Conservation (phyloP, 805 yeast species). For the Komagataella pseudopastoris region DNA sequence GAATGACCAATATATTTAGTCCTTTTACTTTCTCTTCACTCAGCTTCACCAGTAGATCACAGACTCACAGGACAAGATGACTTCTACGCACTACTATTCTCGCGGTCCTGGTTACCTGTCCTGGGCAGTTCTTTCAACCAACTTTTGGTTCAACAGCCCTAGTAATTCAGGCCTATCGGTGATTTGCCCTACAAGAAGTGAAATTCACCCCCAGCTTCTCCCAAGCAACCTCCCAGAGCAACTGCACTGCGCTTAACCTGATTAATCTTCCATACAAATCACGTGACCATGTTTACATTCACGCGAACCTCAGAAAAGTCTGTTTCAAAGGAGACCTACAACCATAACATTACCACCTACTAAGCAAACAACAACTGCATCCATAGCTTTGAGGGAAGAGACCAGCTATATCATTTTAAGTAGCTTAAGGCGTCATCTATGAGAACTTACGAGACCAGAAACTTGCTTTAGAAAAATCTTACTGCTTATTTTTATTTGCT, state of each 20-base stretch:
- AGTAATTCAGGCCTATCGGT: too few relatives aligned
- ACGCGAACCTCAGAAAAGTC: not conserved
- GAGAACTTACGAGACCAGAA: not conserved
- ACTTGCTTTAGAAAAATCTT: not conserved
- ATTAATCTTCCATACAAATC: not conserved
- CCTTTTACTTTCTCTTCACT: too few relatives aligned
- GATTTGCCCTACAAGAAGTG: too few relatives aligned
- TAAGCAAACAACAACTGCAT: not conserved
- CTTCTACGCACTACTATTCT: too few relatives aligned
- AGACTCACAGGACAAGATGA: too few relatives aligned
- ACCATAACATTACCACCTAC: not conserved
- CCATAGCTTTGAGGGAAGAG: not conserved
- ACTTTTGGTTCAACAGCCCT: too few relatives aligned
- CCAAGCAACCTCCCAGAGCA: not conserved
- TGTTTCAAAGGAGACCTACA: not conserved
- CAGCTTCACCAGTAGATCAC: too few relatives aligned
- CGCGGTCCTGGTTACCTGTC: too few relatives aligned
- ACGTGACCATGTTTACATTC: not conserved
- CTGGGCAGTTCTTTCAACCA: too few relatives aligned
- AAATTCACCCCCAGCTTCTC: not conserved
- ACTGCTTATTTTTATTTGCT: not conserved
- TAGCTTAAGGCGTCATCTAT: not conserved
- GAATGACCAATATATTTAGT: too few relatives aligned
- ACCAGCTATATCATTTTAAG: not conserved
- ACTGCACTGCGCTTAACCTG: not conserved